Conservation (phyloP, 108 stramenopile genomes). For the Pseudonitzschia multiseries region DNA sequence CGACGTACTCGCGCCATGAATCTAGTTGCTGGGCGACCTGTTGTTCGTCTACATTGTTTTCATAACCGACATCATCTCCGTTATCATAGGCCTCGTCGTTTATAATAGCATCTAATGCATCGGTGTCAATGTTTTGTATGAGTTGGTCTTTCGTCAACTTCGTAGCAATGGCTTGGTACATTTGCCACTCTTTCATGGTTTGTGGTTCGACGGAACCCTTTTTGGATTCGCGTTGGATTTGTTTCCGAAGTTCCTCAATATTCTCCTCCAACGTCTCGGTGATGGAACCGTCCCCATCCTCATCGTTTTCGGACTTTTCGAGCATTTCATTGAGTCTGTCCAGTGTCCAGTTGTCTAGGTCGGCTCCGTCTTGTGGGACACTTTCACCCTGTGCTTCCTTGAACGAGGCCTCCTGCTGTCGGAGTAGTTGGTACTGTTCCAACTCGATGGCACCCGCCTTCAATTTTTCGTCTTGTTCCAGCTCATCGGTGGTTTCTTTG, state of each 20-base stretch:
- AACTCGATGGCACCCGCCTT: constrained; percentile 27
- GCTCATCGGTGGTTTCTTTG: constrained; percentile 37
- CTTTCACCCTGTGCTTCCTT: constrained; percentile 2
- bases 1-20: constrained; percentile 48
- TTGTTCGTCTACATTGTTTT: constrained; percentile 15
- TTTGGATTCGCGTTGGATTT: constrained; percentile 50
- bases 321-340: constrained; percentile 44
- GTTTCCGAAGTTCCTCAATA: constrained; percentile 50
- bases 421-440: constrained; percentile 25
- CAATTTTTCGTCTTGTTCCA: constrained; percentile 25
- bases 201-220: constrained; percentile 47
- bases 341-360: constrained; percentile 47
- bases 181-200: constrained; percentile 60
- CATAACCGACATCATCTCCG: neutral
- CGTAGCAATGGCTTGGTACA: constrained; percentile 50
- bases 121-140: neutral
- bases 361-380: neutral
- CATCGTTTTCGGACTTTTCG: constrained; percentile 25
- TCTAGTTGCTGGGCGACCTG: constrained; percentile 26
- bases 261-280: constrained; percentile 54
- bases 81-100: neutral
- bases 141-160: constrained; percentile 17
- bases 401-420: constrained; percentile 19
- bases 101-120: neutral
- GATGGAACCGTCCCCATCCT: constrained; percentile 23